Percentiles rank a stretch among this genome's conserved stretches.
phyloP scores from a whole-genome alignment of 2,329 filamentous ascomycete species.

The Fusarium nisikadoi region DNA sequence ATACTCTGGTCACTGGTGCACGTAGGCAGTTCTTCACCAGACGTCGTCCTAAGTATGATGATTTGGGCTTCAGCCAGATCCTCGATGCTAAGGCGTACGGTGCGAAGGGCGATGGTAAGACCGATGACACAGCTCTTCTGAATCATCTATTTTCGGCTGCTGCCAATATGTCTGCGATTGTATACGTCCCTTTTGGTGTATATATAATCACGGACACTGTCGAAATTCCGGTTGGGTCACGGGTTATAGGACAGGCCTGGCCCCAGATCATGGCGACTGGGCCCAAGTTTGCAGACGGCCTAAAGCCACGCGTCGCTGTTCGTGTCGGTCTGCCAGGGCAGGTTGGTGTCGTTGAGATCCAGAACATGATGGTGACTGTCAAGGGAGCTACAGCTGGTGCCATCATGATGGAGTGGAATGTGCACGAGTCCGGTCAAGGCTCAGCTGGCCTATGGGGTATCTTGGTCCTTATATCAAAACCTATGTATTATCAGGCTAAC shows the following conservation, averaged over 20 bases:
- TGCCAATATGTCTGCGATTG: constrained; percentile 47
- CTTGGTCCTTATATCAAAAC: too few species aligned
- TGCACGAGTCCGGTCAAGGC: constrained; percentile 53
- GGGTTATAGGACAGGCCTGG: constrained; percentile 60
- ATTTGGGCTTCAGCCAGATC: not conserved
- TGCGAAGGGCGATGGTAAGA: constrained; percentile 74
- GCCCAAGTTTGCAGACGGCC: constrained; percentile 59
- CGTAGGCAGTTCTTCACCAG: constrained; percentile 10
- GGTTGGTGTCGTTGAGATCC: constrained; percentile 68
- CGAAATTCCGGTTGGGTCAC: constrained; percentile 55
- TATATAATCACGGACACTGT: constrained; percentile 60
- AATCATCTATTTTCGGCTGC: constrained; percentile 46
- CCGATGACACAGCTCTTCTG: constrained; percentile 66
- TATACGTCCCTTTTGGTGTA: constrained; percentile 57
- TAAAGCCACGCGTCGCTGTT: constrained; percentile 65
- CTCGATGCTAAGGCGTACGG: constrained; percentile 46
- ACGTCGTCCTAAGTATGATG: constrained; percentile 17
- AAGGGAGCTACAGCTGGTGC: constrained; percentile 68
- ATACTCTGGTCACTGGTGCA: not conserved
- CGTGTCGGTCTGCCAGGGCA: constrained; percentile 67
- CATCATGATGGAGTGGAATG: constrained; percentile 73
- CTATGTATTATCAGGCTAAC: too few species aligned
- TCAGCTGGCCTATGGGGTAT: constrained; percentile 64
- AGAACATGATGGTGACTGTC: constrained; percentile 70
- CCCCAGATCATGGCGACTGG: constrained; percentile 62